These are phyloP conservation scores for Candolleomyces aberdarensis DNA, from an alignment of 768 basidiomycete species.

Conservation along the genomic window DNA sequence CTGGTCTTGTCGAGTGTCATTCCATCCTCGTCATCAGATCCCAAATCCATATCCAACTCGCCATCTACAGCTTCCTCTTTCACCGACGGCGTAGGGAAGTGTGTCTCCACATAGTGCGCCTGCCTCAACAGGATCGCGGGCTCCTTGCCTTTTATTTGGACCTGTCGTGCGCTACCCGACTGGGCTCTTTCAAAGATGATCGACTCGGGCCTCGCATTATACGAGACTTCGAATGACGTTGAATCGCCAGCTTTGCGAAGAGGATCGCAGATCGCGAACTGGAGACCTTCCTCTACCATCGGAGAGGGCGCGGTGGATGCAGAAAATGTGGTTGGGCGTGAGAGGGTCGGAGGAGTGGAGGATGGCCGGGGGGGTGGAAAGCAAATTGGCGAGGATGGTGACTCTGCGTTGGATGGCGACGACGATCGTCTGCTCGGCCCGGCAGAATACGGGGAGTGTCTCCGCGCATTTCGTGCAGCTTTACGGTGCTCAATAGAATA, in stretches of 20 bases:
- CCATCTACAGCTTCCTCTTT: background rate
- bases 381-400: background rate
- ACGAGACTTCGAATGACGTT: background rate
- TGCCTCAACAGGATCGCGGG: background rate
- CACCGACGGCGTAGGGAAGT: background rate
- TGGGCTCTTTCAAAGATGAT: background rate
- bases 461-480: background rate
- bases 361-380: background rate
- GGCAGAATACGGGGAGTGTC: background rate
- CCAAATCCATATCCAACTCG: constrained; percentile 1
- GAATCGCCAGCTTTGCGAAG: background rate
- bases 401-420: background rate
- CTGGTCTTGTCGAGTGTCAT: background rate
- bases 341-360: background rate
- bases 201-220: background rate
- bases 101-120: background rate
- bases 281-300: background rate
- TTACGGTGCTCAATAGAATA: background rate
- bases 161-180: no score
- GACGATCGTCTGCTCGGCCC: background rate
- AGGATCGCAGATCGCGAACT: background rate
- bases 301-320: background rate
- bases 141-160: no score
- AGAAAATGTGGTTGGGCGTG: background rate
- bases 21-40: background rate